Percentiles rank a stretch among this genome's conserved stretches.
Evolutionary conservation across 495 filamentous ascomycete species (phyloP).

Genomic region (Xylaria nigripes): DNA sequence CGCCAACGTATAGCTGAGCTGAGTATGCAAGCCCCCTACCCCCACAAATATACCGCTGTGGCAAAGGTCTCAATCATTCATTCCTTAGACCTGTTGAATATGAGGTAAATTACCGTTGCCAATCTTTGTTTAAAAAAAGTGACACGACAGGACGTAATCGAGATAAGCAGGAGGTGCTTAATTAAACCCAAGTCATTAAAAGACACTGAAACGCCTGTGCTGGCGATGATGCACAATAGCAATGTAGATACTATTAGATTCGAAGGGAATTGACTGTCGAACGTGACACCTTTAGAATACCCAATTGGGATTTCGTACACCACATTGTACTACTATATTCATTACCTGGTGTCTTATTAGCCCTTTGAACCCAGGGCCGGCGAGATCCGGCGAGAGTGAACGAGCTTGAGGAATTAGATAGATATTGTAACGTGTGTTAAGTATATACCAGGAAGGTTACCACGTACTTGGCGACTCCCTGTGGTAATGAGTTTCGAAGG

Average conservation of each 20-base stretch:
- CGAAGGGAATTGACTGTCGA: neutral
- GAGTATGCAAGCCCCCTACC: constrained; percentile 5
- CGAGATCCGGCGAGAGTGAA: neutral
- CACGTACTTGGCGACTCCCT: too few species aligned
- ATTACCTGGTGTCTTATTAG: neutral
- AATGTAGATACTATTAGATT: neutral
- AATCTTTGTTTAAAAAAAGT: constrained; percentile 1
- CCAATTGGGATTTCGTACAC: neutral
- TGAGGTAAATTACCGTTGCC: neutral
- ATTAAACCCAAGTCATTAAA: neutral
- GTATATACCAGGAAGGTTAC: too few species aligned
- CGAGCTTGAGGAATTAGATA: neutral
- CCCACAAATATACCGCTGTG: constrained; percentile 6
- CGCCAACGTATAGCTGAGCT: neutral
- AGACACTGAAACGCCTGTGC: constrained; percentile 1
- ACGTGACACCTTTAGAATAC: too few species aligned
- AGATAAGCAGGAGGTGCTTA: constrained; percentile 5
- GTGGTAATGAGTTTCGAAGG: too few species aligned
- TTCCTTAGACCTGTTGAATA: neutral
- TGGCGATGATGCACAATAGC: too few species aligned
- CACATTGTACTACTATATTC: neutral
- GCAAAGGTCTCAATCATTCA: constrained; percentile 1
- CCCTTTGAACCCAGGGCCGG: constrained; percentile 1
- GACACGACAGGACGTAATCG: constrained; percentile 2
- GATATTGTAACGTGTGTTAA: neutral